Evolutionary conservation across 768 basidiomycete genomes (phyloP), one percentile per base, ranked within the genome.

Genomic region (Leccinum longicurvipes): DNA sequence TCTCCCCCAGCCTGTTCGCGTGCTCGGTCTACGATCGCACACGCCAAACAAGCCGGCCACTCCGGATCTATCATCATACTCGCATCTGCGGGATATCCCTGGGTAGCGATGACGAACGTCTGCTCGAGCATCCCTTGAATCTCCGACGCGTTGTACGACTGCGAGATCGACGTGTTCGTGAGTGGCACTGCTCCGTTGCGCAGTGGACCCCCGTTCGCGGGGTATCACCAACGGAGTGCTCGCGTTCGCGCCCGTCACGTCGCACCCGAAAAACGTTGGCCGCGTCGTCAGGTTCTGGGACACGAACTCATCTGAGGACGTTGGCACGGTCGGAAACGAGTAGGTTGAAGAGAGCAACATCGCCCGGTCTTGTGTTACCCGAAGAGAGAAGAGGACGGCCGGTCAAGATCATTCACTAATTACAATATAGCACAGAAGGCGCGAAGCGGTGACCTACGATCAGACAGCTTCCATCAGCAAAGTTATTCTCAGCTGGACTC

Each of bases 191-290:
- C 62, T 19, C 75, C 69, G 28, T 77, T 67, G 54, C 64, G 70
- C 44, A 76, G 77, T 1, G 76, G 67, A 5, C 77, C 79, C 31
- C 81, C 80, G 61, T 80, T 81, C 1, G 83, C 82, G n/a, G 84
- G 67, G 67, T 86, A 86, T 53, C 14, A 85, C 60, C 39, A 85
- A 64, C 3, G 83, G 82, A 4, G 73, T 74, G 47, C 66, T 69
- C 1, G 56, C 60, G 24, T 62, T 67, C 46, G 60, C 60, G 28
- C 49, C 64, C 36, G 62, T 55, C 28, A 57, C 59, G 10, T 72
- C 59, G 60, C 79, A 79, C 3, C 78, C 80, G 61, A 79, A 79
- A 67, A 81, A 78, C 12, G 77, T 77, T 6, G 77, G 78, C 14
- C 71, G 68, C 1, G 56, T 50, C 29, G 63, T 72, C 27, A 78